phyloP scores from a whole-genome alignment of 495 filamentous ascomycete species.

The Lasiosphaeria hispida region DNA sequence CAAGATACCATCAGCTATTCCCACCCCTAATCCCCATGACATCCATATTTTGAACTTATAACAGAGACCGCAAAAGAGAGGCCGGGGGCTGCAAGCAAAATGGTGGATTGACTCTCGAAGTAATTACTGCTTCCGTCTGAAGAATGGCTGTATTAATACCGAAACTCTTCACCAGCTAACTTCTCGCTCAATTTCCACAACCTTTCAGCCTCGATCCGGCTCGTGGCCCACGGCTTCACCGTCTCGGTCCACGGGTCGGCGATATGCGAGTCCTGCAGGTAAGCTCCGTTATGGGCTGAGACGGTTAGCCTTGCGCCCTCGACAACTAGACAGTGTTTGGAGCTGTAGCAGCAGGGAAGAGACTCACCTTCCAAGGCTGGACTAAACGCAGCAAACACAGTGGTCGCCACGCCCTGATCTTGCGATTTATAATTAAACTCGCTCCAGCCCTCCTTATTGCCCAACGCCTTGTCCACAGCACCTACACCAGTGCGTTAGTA shows the following conservation, averaged over 20 bases:
- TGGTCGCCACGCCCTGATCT: conserved; percentile 51
- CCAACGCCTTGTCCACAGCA: conserved; percentile 17
- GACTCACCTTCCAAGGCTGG: conserved; percentile 30
- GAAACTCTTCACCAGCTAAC: conserved; percentile 34
- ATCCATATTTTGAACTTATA: no score
- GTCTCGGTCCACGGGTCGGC: conserved; percentile 35
- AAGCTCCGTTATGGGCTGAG: conserved; percentile 34
- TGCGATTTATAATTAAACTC: conserved; percentile 38
- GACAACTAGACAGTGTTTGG: no score
- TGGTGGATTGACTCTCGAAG: no score
- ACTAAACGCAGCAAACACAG: conserved; percentile 53
- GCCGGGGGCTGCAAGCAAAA: no score
- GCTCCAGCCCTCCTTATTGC: conserved; percentile 32
- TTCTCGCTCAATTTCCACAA: conserved; percentile 40
- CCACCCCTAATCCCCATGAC: no score
- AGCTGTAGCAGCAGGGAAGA: no score
- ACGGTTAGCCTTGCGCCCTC: no score
- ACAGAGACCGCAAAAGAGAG: no score
- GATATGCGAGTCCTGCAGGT: conserved; percentile 38
- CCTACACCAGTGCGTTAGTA: background rate
- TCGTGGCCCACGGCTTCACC: conserved; percentile 36
- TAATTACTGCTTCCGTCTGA: no score
- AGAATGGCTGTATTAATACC: no score
- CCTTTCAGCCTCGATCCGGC: conserved; percentile 39
- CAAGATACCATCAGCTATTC: no score